These are phyloP conservation scores for Magnolia officinalis DNA, from an alignment of 164 flowering plant genomes.

Conservation along the genomic window DNA sequence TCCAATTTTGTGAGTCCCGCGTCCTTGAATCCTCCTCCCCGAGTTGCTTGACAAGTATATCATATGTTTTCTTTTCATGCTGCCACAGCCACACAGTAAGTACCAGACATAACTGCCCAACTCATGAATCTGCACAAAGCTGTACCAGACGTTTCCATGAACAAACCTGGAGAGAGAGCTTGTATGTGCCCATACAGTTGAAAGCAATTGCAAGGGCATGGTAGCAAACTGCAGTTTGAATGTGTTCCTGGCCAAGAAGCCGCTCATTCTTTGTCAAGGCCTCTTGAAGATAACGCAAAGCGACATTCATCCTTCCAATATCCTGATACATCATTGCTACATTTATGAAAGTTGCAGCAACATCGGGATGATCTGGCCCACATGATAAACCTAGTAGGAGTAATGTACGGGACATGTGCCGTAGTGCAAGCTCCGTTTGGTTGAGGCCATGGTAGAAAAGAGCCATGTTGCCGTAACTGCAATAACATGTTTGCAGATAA, in stretches of 20 bases:
- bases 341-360: slow-evolving; percentile 95
- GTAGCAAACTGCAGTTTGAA: slow-evolving; percentile 97
- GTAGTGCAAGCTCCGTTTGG: slow-evolving; percentile 90
- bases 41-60: slow-evolving; percentile 92
- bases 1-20: slow-evolving; percentile 90
- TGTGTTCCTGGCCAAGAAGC: slow-evolving; percentile 92
- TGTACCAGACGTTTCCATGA: background rate
- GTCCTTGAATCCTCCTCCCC: slow-evolving; percentile 97
- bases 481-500: slow-evolving; percentile 9
- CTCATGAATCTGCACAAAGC: background rate
- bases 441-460: slow-evolving; percentile 97
- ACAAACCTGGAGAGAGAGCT: slow-evolving; percentile 87
- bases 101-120: background rate
- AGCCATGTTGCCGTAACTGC: slow-evolving; percentile 99
- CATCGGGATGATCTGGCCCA: slow-evolving; percentile 98
- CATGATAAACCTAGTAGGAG: slow-evolving; percentile 80
- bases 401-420: slow-evolving; percentile 89
- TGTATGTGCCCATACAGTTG: slow-evolving; percentile 95
- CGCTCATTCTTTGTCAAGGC: slow-evolving; percentile 95
- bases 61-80: slow-evolving; percentile 97
- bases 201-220: slow-evolving; percentile 99
- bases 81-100: slow-evolving; percentile 22
- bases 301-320: slow-evolving; percentile 82
- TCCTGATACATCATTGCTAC: slow-evolving; percentile 99
- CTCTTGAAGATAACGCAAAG: slow-evolving; percentile 96